Base-by-base conservation (phyloP, 257 asterid genomes). In the Verbena officinalis region DNA sequence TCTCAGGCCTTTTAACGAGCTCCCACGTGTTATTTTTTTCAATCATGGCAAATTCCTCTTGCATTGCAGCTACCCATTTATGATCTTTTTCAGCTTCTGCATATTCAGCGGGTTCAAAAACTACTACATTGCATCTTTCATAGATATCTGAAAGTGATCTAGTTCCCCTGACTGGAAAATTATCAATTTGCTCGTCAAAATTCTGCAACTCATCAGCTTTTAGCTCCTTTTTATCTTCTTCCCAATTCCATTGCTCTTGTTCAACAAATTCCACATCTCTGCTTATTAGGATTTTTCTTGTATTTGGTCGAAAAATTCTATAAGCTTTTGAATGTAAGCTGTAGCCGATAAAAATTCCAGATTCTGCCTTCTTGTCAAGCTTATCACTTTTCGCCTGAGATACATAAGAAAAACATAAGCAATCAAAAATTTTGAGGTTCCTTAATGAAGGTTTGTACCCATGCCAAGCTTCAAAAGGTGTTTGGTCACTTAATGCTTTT, bases 381-480 rank as follows among this genome's bases (percentile, higher is more conserved):
- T 51, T 65, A 3, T 52, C 53, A 4, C 39, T 36, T 24, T 65
- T 39, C 0, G 51, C n/a, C 13, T 21, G 42, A 8, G 62, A 38
- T 34, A 65, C 52, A 12, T 43, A 9, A 7, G 21, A 7, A 20
- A 22, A 60, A 10, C 66, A 43, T 39, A 60, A 22, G 7, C 54
- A 43, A 9, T 54, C 54, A 22, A 60, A 43, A 4, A 60, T 9
- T 31, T 43, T 43, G 3, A 43, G 36, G 5, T 39, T 39, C 5
- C 13, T 64, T 1, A 60, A 36, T 46, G 23, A 50, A n/a, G 51
- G 52, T 44, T 62, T 62, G 17, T 27, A 31, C 1, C 60, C 53
- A 55, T 62, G 33, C 64, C 59, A 70, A 0, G 64, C 70, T 20
- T 62, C 64, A 49, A 60, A 62, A 4, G 64, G 56, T 16, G 34